Conservation (phyloP, 305 asterid genomes). For the Nicotiana rustica region DNA sequence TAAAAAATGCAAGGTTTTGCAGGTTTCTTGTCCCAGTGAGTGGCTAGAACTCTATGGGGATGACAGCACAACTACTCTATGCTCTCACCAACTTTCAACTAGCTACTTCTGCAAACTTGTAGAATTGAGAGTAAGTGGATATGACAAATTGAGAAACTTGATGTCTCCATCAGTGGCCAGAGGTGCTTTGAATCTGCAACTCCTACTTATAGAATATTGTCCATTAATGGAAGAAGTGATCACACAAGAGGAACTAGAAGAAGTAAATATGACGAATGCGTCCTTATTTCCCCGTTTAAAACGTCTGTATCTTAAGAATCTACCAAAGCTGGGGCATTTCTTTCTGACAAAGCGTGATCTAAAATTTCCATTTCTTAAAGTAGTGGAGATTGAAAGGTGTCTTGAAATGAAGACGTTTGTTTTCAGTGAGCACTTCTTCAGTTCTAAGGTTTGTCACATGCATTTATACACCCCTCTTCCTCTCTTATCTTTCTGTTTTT, state of each 20-base stretch:
- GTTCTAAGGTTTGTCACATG: background rate
- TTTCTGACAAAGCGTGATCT: background rate
- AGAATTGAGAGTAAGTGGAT: background rate
- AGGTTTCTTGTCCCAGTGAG: background rate
- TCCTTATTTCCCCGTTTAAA: background rate
- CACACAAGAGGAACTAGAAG: background rate
- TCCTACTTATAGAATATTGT: no score
- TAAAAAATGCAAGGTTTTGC: no score
- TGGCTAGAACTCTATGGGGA: no score
- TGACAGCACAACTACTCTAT: no score
- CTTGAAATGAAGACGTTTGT: no score
- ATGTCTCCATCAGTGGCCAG: background rate
- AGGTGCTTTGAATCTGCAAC: no score
- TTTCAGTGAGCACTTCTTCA: background rate
- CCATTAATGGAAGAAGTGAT: constrained; percentile 13
- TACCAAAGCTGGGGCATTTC: background rate
- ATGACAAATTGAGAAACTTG: background rate
- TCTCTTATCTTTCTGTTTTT: no score
- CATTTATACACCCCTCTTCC: background rate
- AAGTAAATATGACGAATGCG: background rate
- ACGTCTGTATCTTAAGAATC: background rate
- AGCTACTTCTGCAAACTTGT: background rate
- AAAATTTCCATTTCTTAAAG: no score
- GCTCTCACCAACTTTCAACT: no score
- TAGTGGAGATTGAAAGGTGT: no score